Evolutionary conservation across 202 grass and related monocot genomes (phyloP).

Genomic region (Hordeum pubiflorum): DNA sequence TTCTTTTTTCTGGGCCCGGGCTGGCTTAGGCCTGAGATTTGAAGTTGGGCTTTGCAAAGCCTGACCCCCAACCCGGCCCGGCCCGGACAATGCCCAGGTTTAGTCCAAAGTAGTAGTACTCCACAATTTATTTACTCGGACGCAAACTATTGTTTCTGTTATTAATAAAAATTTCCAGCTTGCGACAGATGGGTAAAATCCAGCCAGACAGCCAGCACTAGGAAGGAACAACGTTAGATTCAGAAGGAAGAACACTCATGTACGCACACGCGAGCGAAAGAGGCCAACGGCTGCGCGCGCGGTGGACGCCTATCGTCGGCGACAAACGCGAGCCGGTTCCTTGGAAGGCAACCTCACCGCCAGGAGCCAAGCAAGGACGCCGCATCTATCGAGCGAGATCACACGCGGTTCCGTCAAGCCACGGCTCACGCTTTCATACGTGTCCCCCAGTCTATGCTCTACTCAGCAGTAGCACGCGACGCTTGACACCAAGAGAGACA

Average conservation of each 20-base stretch:
- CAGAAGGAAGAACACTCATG: background rate
- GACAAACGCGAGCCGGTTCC: background rate
- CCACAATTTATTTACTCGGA: no score
- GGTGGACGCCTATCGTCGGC: background rate
- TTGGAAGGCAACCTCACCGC: slow-evolving; percentile 5
- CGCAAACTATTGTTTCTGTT: no score
- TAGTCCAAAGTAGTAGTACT: no score
- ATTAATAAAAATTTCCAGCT: no score
- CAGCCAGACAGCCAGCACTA: no score
- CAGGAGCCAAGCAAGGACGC: background rate
- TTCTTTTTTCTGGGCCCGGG: no score
- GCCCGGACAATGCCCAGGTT: no score
- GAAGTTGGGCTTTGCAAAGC: no score
- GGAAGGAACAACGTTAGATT: background rate
- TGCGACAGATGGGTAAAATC: no score
- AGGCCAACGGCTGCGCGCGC: background rate
- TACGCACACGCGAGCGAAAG: background rate
- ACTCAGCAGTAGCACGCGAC: background rate
- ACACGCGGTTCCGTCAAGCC: background rate
- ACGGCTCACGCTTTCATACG: background rate
- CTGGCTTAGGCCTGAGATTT: no score
- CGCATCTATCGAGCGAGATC: no score
- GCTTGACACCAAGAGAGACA: background rate
- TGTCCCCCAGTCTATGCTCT: background rate
- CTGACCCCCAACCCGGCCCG: no score